Evolutionary conservation across 2,329 filamentous ascomycete genomes (phyloP).

Genomic region (Cordyceps fumosorosea): DNA sequence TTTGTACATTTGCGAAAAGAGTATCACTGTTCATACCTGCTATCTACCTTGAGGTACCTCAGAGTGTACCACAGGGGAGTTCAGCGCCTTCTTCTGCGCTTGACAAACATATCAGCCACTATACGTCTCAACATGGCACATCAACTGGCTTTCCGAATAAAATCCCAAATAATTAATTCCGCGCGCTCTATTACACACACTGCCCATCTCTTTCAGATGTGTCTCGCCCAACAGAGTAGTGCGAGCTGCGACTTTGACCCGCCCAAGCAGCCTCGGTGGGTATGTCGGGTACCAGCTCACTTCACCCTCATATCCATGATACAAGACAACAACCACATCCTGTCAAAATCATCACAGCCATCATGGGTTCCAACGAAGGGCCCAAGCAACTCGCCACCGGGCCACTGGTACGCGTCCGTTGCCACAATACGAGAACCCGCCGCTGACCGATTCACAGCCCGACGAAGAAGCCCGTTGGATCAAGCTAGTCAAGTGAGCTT

Average conservation of each 20-base stretch:
- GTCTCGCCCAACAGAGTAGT: too few relatives aligned
- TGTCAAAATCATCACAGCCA: background rate
- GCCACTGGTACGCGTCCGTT: slow-evolving; percentile 33
- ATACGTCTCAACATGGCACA: too few relatives aligned
- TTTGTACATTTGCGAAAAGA: too few relatives aligned
- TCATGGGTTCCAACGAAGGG: slow-evolving; percentile 34
- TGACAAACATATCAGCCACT: too few relatives aligned
- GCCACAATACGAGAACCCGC: background rate
- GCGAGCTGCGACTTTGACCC: background rate
- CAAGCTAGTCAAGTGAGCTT: slow-evolving; percentile 47
- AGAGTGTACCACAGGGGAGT: too few relatives aligned
- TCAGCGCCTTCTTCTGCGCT: too few relatives aligned
- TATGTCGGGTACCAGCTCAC: slow-evolving; percentile 1
- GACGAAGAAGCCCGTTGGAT: slow-evolving; percentile 53
- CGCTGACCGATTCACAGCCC: slow-evolving; percentile 26
- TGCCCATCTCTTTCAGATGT: too few relatives aligned
- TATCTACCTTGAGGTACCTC: too few relatives aligned
- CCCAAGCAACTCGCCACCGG: slow-evolving; percentile 38
- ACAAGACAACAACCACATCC: background rate
- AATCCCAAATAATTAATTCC: too few relatives aligned
- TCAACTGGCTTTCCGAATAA: too few relatives aligned
- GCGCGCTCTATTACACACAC: too few relatives aligned
- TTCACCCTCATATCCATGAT: background rate
- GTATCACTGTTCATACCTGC: too few relatives aligned
- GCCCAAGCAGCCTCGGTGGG: background rate